These are phyloP conservation scores for Lavandula angustifolia DNA, from an alignment of 257 asterid genomes.

Conservation along the genomic window DNA sequence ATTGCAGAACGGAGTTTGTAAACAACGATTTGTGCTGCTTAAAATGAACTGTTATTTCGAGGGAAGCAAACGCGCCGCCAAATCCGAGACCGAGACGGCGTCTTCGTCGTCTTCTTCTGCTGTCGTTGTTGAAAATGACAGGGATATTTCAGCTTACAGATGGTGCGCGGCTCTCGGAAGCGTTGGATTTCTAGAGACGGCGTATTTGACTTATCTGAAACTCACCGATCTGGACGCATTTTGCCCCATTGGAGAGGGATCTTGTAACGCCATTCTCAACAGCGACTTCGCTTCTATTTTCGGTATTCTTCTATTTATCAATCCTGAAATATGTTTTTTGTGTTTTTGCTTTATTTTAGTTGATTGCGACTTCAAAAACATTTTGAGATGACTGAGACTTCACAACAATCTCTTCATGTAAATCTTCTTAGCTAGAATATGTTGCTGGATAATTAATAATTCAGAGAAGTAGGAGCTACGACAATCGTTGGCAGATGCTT, in stretches of 20 bases:
- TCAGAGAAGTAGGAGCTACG: not conserved
- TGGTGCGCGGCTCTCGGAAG: slow-evolving; percentile 70
- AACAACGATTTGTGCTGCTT: slow-evolving; percentile 41
- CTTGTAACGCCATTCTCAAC: slow-evolving; percentile 64
- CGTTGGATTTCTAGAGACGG: slow-evolving; percentile 67
- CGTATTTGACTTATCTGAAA: slow-evolving; percentile 66
- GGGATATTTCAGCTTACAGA: slow-evolving; percentile 42
- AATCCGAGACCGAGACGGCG: slow-evolving; percentile 38
- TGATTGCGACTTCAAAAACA: not conserved
- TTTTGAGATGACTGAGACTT: not conserved
- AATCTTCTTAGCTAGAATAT: not conserved
- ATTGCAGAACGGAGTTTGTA: slow-evolving; percentile 39
- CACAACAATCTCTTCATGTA: not conserved
- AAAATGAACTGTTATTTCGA: slow-evolving; percentile 49
- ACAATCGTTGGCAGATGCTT: not conserved
- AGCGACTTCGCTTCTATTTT: slow-evolving; percentile 69
- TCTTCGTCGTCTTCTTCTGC: slow-evolving; percentile 27
- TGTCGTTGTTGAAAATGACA: slow-evolving; percentile 17
- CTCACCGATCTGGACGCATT: slow-evolving; percentile 68
- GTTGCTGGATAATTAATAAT: not conserved
- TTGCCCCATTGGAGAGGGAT: slow-evolving; percentile 65
- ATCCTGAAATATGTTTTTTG: not conserved
- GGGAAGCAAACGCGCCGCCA: slow-evolving; percentile 34
- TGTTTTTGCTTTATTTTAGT: not conserved
- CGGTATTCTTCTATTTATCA: slow-evolving; percentile 45